Conservation (phyloP, 371 early-diverging fungal species). For the Mortierella sp. region DNA sequence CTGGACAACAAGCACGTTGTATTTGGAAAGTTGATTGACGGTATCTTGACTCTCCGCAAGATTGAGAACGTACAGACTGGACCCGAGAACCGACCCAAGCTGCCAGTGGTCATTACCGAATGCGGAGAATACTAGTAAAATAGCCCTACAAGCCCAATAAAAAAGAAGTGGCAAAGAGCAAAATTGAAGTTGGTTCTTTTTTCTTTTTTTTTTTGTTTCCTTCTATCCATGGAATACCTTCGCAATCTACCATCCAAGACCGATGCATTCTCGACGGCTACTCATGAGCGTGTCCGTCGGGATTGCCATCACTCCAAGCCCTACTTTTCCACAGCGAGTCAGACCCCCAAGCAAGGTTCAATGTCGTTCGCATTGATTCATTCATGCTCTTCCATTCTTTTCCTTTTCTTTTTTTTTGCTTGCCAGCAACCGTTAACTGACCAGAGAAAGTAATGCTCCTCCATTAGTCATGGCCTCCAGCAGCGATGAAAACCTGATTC, state of each 20-base stretch:
- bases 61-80: conserved; percentile 94
- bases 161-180: conserved; percentile 7
- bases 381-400: background rate
- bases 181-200: too few relatives aligned
- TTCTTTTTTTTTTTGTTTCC: conserved; percentile 11
- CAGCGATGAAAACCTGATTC: conserved; percentile 45
- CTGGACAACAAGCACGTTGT: conserved; percentile 95
- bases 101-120: conserved; percentile 89
- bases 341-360: conserved; percentile 34
- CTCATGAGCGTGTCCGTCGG: conserved; percentile 55
- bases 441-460: background rate
- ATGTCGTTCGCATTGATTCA: background rate
- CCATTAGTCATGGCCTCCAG: conserved; percentile 21
- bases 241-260: conserved; percentile 58
- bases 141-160: background rate
- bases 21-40: conserved; percentile 91
- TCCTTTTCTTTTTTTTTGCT: background rate
- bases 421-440: too few relatives aligned
- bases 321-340: conserved; percentile 30
- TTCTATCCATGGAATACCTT: conserved; percentile 35
- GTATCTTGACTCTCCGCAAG: conserved; percentile 87
- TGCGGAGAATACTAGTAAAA: conserved; percentile 52
- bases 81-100: conserved; percentile 87
- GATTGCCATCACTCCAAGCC: conserved; percentile 33
- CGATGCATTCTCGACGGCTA: conserved; percentile 52